Conservation (phyloP, 2,329 filamentous ascomycete species). For the Fusarium sp. region DNA sequence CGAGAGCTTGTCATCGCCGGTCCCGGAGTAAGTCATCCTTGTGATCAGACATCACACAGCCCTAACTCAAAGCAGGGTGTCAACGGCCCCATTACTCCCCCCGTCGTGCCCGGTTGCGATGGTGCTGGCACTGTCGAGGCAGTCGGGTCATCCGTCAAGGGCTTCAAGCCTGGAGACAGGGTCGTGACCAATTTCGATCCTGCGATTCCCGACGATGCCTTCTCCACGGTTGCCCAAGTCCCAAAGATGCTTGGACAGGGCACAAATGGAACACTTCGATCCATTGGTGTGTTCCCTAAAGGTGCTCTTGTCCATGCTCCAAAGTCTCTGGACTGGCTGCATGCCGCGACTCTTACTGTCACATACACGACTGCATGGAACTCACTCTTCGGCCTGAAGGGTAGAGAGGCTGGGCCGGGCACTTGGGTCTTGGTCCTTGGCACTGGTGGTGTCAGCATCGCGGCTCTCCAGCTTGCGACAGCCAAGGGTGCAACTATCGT, state of each 20-base stretch:
- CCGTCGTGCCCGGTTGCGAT: slow-evolving; percentile 52
- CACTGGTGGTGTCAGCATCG: slow-evolving; percentile 55
- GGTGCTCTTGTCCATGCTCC: slow-evolving; percentile 67
- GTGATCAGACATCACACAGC: neutral
- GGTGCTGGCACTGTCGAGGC: slow-evolving; percentile 58
- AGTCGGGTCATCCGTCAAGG: slow-evolving; percentile 63
- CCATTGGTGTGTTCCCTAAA: slow-evolving; percentile 69
- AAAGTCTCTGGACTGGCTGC: slow-evolving; percentile 50
- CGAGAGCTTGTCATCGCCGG: slow-evolving; percentile 59
- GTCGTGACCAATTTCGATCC: slow-evolving; percentile 62
- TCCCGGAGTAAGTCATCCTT: slow-evolving; percentile 38
- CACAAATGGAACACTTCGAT: slow-evolving; percentile 67
- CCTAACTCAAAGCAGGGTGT: slow-evolving; percentile 27
- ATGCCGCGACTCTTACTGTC: slow-evolving; percentile 60
- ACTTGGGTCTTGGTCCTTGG: slow-evolving; percentile 54
- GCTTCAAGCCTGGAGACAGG: slow-evolving; percentile 64
- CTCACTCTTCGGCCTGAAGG: slow-evolving; percentile 60
- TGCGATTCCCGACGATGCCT: slow-evolving; percentile 30
- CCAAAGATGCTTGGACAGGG: slow-evolving; percentile 66
- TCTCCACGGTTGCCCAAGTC: slow-evolving; percentile 41
- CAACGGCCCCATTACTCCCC: slow-evolving; percentile 39
- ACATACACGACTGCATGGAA: slow-evolving; percentile 65
- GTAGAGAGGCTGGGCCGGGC: slow-evolving; percentile 52
- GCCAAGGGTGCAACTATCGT: slow-evolving; percentile 66
- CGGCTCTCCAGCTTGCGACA: slow-evolving; percentile 55